Evolutionary conservation across 768 basidiomycete genomes (phyloP).

Genomic region (Dacryopinax primogenitus): DNA sequence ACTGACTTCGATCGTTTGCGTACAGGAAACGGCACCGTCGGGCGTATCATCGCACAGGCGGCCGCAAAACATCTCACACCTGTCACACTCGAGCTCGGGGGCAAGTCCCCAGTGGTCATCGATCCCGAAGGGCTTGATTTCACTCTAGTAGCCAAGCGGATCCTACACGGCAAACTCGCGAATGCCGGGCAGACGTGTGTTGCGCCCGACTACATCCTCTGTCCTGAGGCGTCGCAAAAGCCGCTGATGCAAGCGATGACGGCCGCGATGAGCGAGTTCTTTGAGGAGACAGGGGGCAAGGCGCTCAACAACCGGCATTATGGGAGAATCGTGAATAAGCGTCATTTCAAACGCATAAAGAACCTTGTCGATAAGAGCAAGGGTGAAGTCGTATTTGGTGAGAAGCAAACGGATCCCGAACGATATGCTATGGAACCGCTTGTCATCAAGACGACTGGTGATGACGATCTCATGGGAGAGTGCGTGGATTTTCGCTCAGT

Average conservation of each 20-base stretch:
- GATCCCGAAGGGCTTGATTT: constrained; percentile 19
- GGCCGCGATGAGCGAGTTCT: background rate
- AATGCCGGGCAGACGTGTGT: constrained; percentile 17
- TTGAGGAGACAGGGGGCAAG: background rate
- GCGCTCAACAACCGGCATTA: background rate
- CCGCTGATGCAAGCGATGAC: background rate
- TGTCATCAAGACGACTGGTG: constrained; percentile 39
- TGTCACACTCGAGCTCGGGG: constrained; percentile 19
- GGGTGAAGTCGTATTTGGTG: constrained; percentile 46
- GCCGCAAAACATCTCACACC: constrained; percentile 20
- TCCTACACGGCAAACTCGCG: constrained; percentile 19
- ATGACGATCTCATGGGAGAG: constrained; percentile 43
- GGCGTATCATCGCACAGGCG: constrained; percentile 18
- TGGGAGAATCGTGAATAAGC: constrained; percentile 39
- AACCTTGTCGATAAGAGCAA: constrained; percentile 42
- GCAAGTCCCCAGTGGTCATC: background rate
- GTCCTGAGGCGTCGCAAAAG: background rate
- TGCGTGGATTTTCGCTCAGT: constrained; percentile 11
- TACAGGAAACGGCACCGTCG: constrained; percentile 16
- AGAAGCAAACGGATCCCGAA: constrained; percentile 30
- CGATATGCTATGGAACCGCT: constrained; percentile 48
- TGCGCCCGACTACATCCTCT: constrained; percentile 4
- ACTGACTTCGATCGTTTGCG: background rate
- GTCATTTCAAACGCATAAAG: constrained; percentile 43
- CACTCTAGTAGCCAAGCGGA: constrained; percentile 13